These are phyloP conservation scores for Chlorella sp. DNA, from an alignment of 139 green algal species.

Conservation along the genomic window DNA sequence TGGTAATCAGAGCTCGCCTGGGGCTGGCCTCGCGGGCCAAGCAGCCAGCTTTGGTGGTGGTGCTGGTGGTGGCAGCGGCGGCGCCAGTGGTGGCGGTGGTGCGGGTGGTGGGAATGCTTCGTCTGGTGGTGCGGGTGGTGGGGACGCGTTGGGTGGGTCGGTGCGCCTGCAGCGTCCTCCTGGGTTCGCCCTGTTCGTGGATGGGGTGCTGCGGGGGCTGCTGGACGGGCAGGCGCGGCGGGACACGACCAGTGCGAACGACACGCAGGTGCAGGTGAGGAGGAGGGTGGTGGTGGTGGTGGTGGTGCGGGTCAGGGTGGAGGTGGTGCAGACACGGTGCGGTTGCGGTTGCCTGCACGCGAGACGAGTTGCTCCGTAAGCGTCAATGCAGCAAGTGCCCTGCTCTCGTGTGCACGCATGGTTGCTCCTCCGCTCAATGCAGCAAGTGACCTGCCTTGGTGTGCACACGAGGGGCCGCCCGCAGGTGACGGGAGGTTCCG, in stretches of 20 bases:
- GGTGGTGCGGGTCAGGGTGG: background rate
- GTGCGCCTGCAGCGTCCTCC: constrained; percentile 9
- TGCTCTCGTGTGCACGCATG: background rate
- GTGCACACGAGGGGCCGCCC: background rate
- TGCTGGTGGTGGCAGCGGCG: too few species aligned
- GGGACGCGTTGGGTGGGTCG: too few species aligned
- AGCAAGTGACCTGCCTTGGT: background rate
- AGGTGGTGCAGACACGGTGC: background rate
- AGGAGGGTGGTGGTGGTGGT: too few species aligned
- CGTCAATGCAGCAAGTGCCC: background rate
- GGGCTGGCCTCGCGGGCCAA: too few species aligned
- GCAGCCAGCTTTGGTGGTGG: too few species aligned
- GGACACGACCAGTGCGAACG: constrained; percentile 1
- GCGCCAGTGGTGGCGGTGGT: too few species aligned
- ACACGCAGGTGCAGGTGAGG: background rate
- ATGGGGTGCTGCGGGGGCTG: constrained; percentile 33
- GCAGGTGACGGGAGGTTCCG: constrained; percentile 18
- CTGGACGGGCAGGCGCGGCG: constrained; percentile 14
- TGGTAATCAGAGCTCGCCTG: too few species aligned
- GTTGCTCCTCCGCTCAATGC: too few species aligned
- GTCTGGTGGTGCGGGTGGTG: background rate
- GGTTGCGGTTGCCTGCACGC: background rate
- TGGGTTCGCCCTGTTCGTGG: constrained; percentile 34
- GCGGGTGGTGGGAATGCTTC: background rate
- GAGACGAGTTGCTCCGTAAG: background rate